phyloP scores from a whole-genome alignment of 2,329 filamentous ascomycete species.

The Ophiostoma australiae region DNA sequence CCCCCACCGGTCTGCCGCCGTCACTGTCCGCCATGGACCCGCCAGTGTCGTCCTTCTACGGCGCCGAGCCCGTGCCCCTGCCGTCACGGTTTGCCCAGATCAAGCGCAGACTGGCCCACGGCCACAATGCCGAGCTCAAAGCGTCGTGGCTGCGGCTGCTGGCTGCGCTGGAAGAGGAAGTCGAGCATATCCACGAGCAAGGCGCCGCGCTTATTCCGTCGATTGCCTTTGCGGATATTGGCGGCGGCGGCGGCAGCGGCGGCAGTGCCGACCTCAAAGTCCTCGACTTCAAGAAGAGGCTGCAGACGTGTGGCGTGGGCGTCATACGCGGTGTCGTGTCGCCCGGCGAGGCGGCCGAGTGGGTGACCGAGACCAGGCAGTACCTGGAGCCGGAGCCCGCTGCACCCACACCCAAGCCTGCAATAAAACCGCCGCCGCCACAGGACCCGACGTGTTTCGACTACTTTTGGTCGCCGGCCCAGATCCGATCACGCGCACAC shows the following conservation, averaged over 20 bases:
- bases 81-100: constrained; percentile 54
- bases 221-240: constrained; percentile 51
- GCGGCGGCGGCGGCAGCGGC: constrained; percentile 40
- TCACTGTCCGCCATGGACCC: constrained; percentile 40
- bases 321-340: constrained; percentile 62
- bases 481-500: constrained; percentile 63
- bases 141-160: constrained; percentile 53
- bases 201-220: constrained; percentile 52
- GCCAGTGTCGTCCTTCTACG: constrained; percentile 53
- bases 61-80: constrained; percentile 52
- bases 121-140: constrained; percentile 51
- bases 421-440: constrained; percentile 50
- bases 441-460: constrained; percentile 66
- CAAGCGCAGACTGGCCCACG: constrained; percentile 51
- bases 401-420: neutral
- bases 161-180: constrained; percentile 47
- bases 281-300: constrained; percentile 51
- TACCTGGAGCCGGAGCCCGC: constrained; percentile 51
- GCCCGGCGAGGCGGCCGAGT: constrained; percentile 49
- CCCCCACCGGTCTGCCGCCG: neutral
- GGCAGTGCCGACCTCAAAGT: constrained; percentile 30
- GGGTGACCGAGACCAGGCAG: constrained; percentile 55
- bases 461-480: constrained; percentile 68
- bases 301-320: constrained; percentile 59
- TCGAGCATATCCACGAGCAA: constrained; percentile 37